Evolutionary conservation across 345 rosid genomes (phyloP), one percentile per base, ranked within the genome.

Genomic region (Balakata baccata): DNA sequence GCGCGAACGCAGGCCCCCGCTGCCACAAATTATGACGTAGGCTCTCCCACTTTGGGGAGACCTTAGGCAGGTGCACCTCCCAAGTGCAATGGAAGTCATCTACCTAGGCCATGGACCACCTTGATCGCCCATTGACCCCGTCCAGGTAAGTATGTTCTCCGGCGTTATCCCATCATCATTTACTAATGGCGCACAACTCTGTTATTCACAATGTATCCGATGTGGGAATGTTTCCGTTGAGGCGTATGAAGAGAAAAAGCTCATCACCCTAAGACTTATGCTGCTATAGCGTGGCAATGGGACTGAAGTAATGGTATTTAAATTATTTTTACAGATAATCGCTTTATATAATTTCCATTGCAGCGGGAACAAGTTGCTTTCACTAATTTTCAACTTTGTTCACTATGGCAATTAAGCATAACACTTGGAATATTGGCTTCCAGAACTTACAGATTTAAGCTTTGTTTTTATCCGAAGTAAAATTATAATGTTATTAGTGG

Each of bases 1-100:
- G 64, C 80, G 83, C 80, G 75, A 45, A 80, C 83, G 72, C 80
- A 80, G 78, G 74, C 78, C 79, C 78, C 80, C 69, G 0, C 72
- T 68, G 8, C 62, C 68, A 73, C 78, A 80, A 80, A 76, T 80
- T 64, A 65, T 50, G 80, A 80, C 78, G 76, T 77, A 77, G 78
- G 76, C 75, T 77, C 78, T 75, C 74, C 75, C 34, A 57, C 70
- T 20, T 13, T 29, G 67, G 67, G 67, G 67, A 64, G 67, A 64
- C 49, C 67, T 64, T 64, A 62, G 57, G 39, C 17, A 59, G 41
- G 4, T 29, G 41, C 64, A 25, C 16, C 16, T 23, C 5, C 38
- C 2, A 59, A 25, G 64, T 59, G 64, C 64, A 65, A 65, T 65
- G 53, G 17, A n/a, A 8, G 14, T 37, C 68, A 65, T 3, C 34